A percentile compares a stretch with the other conserved stretches of the same genome.
These are phyloP conservation scores for Schizosaccharomyces osmophilus DNA, from an alignment of 805 yeast species.

Conservation along the genomic window DNA sequence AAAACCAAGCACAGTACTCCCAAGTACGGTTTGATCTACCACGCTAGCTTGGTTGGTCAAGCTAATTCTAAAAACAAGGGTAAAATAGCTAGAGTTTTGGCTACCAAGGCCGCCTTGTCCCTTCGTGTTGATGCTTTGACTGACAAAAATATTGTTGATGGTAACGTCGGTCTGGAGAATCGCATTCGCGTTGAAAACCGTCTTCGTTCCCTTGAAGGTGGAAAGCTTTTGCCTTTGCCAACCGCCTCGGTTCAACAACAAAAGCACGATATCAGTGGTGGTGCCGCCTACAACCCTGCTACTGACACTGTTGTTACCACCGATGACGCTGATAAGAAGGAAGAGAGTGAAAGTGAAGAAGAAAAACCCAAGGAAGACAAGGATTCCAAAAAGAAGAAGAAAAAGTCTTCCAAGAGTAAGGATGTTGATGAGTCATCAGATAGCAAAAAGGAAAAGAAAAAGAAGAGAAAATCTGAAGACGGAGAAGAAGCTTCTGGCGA, in stretches of 20 bases:
- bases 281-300: constrained; percentile 78
- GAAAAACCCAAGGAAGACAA: constrained; percentile 13
- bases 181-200: constrained; percentile 87
- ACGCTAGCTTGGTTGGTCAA: constrained; percentile 91
- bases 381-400: constrained; percentile 12
- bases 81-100: constrained; percentile 92
- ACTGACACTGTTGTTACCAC: constrained; percentile 47
- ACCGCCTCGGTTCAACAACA: constrained; percentile 52
- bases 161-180: constrained; percentile 50
- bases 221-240: constrained; percentile 66
- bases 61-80: constrained; percentile 97
- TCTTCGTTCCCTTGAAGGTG: constrained; percentile 85
- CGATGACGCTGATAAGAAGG: constrained; percentile 11
- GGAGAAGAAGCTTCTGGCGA: not conserved
- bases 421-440: not conserved
- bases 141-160: constrained; percentile 41
- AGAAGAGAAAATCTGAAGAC: constrained; percentile 4
- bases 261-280: constrained; percentile 65
- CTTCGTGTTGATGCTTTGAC: constrained; percentile 89
- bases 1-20: constrained; percentile 98
- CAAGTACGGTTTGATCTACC: constrained; percentile 89
- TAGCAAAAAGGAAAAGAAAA: constrained; percentile 3
- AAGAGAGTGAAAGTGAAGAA: constrained; percentile 22
- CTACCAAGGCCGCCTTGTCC: constrained; percentile 95
- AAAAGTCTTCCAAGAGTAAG: constrained; percentile 1